Percentiles rank a stretch among this genome's conserved stretches.
Conservation (phyloP, 345 rosid genomes). For the Erodium maritimum region DNA sequence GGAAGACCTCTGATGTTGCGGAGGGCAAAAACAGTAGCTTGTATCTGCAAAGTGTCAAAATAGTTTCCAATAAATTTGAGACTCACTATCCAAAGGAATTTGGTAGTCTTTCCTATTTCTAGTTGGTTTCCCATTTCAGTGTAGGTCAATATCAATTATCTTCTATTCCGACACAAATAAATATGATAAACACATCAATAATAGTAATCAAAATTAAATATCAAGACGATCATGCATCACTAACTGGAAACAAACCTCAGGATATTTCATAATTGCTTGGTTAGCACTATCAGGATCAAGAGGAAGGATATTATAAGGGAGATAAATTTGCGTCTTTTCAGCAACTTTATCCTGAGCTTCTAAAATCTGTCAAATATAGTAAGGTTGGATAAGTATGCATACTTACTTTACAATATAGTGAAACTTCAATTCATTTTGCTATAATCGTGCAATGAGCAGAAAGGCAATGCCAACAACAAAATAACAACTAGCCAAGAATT, state of each 20-base stretch:
- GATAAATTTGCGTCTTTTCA: slow-evolving; percentile 82
- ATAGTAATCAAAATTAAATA: too few relatives aligned
- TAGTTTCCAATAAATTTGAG: too few relatives aligned
- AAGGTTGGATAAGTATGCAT: neutral
- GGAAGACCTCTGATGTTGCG: slow-evolving; percentile 99
- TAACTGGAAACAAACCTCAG: slow-evolving; percentile 49
- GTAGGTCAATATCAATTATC: too few relatives aligned
- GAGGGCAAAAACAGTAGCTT: slow-evolving; percentile 88
- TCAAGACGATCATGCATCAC: neutral
- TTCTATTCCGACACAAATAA: too few relatives aligned
- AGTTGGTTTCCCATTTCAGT: too few relatives aligned
- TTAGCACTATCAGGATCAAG: slow-evolving; percentile 98
- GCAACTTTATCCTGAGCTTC: slow-evolving; percentile 92
- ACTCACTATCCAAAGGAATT: too few relatives aligned
- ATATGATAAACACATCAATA: too few relatives aligned
- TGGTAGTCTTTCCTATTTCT: too few relatives aligned
- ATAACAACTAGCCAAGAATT: neutral
- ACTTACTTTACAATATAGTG: neutral
- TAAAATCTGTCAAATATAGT: slow-evolving; percentile 50
- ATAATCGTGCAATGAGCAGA: too few relatives aligned
- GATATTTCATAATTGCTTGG: slow-evolving; percentile 95
- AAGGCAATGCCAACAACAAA: neutral
- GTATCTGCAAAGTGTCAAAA: slow-evolving; percentile 39
- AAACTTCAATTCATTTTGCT: too few relatives aligned
- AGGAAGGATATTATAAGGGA: slow-evolving; percentile 91